Base-by-base conservation (phyloP, 225 moss, liverwort and hornwort species). In the Asterella californica region DNA sequence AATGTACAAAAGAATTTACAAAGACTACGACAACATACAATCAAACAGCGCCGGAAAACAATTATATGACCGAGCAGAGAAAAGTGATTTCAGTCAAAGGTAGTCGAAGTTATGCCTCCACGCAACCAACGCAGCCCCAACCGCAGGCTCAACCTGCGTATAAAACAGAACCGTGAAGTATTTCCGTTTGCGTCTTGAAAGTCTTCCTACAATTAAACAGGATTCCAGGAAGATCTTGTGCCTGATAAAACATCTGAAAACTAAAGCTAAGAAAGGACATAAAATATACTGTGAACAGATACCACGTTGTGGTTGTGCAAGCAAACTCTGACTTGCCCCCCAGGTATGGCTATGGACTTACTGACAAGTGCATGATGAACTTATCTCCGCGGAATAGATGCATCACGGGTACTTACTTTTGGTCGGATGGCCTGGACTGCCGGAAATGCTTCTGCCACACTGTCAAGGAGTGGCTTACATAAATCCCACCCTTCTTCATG, bases 61-160 rank as follows among this genome's bases (percentile, higher is more conserved):
- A 32, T 18, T 15, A 74, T 2, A 15, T 29, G 0, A 29, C 32
- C 1, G 18, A 21, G 32, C 32, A 74, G 5, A 36, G 29, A 38
- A 33, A 76, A 24, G 33, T 25, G 22, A 76, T 14, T 10, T 36
- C 5, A 36, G 37, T 34, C 18, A 33, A 30, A 42, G 42, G 59
- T 67, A 37, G 29, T 88, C 83, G 73, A 84, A 48, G 45, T 88
- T 84, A 68, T 90, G 91, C 79, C 80, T 90, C 92, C 97, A 99
- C 32, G 94, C 97, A n/a, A 99, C 87, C 88, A 94, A 83, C 9
- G 94, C 93, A 89, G 97, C 89, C 45, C 97, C 97, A 46, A 93
- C 84, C 49, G 94, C 94, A 52, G 94, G 97, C 83, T 95, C 94
- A 74, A 91, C 87, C 96, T 97, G 88, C 57, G 78, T 47, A 33